These are phyloP conservation scores for Lojkania enalia DNA, from an alignment of 2,329 filamentous ascomycete species.

Conservation along the genomic window DNA sequence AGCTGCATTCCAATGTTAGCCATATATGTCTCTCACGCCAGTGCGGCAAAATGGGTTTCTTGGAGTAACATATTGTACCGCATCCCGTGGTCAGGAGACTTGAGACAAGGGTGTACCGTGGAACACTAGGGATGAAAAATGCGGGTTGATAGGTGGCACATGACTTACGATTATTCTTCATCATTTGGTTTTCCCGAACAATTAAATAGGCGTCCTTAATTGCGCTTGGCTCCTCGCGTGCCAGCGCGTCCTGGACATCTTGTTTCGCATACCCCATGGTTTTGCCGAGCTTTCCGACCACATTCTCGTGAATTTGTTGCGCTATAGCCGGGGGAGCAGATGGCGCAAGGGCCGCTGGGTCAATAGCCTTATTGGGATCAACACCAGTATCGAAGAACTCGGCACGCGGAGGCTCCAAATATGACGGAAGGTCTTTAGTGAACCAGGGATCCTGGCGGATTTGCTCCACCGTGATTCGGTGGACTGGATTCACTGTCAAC, in stretches of 20 bases:
- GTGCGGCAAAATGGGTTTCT: too few relatives aligned
- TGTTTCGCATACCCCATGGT: conserved; percentile 97
- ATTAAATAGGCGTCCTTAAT: conserved; percentile 99
- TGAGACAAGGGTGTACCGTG: conserved; percentile 3
- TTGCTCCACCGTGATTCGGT: conserved; percentile 90
- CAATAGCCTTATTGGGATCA: conserved; percentile 88
- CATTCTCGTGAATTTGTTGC: conserved; percentile 86
- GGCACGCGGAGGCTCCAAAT: conserved; percentile 83
- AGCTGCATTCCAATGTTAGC: conserved; percentile 46
- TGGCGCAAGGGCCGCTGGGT: conserved; percentile 78
- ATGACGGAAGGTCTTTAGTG: conserved; percentile 78
- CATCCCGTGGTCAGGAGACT: conserved; percentile 16
- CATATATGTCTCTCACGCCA: neutral
- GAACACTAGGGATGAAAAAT: conserved; percentile 6
- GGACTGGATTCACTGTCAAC: conserved; percentile 92
- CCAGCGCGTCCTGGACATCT: conserved; percentile 92
- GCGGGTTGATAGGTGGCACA: conserved; percentile 7
- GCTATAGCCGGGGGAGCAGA: conserved; percentile 72
- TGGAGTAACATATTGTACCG: conserved; percentile 15
- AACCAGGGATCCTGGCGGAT: conserved; percentile 97
- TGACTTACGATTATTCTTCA: conserved; percentile 87
- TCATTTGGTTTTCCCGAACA: conserved; percentile 94
- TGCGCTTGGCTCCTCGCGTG: conserved; percentile 89
- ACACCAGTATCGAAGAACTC: conserved; percentile 94
- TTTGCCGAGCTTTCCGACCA: conserved; percentile 93